A percentile compares a stretch with the other conserved stretches of the same genome.
These are phyloP conservation scores for Babesia caballi DNA, from an alignment of 169 alveolate genomes.

Conservation along the genomic window DNA sequence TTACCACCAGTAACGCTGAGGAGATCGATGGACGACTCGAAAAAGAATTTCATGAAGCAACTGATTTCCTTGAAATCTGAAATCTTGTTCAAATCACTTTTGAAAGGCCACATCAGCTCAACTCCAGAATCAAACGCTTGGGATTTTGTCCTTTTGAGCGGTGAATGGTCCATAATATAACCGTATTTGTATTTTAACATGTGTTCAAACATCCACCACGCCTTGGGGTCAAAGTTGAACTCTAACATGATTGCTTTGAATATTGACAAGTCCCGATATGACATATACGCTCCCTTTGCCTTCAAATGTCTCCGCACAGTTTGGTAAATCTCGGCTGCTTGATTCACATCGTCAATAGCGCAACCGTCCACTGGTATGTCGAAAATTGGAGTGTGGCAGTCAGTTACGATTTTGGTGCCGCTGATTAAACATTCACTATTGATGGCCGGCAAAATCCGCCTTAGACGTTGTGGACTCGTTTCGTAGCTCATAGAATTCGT, in stretches of 20 bases:
- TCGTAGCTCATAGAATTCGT: not conserved
- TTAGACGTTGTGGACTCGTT: not conserved
- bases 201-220: not conserved
- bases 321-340: not conserved
- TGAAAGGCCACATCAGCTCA: not conserved
- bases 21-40: not conserved
- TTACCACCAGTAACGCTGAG: not conserved
- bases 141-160: too few relatives aligned
- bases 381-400: too few relatives aligned
- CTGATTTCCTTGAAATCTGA: not conserved
- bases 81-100: not conserved
- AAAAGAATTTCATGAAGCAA: not conserved
- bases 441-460: not conserved
- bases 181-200: slow-evolving; percentile 4
- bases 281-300: not conserved
- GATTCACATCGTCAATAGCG: not conserved
- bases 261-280: not conserved
- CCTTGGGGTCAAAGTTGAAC: not conserved
- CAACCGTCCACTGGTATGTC: too few relatives aligned
- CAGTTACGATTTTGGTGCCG: too few relatives aligned
- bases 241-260: not conserved
- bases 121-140: too few relatives aligned
- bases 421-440: not conserved
- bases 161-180: not conserved
- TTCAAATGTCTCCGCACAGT: not conserved